A percentile compares a stretch with the other conserved stretches of the same genome.
phyloP scores from a whole-genome alignment of 805 yeast genomes.

The Torulaspora maleeae region DNA sequence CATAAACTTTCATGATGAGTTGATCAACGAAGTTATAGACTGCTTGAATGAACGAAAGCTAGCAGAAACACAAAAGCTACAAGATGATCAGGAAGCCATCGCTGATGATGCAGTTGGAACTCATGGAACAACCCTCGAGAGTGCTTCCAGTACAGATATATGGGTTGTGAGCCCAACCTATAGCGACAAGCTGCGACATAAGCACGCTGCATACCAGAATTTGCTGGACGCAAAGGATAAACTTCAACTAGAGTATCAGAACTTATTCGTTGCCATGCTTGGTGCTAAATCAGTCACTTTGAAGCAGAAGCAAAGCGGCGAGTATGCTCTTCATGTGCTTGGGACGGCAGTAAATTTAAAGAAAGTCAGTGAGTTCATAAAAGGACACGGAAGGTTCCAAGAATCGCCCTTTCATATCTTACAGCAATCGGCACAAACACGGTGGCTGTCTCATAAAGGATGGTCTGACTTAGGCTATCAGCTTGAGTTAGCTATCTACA shows the following conservation, averaged over 20 bases:
- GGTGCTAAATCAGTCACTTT: conserved; percentile 35
- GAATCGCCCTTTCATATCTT: conserved; percentile 28
- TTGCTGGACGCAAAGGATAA: conserved; percentile 28
- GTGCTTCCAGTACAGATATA: conserved; percentile 10
- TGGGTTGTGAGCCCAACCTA: conserved; percentile 37
- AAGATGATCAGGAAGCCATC: conserved; percentile 17
- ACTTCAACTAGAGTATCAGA: conserved; percentile 32
- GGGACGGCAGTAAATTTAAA: conserved; percentile 35
- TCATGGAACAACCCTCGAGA: conserved; percentile 4
- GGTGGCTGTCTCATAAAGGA: conserved; percentile 44
- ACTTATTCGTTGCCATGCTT: conserved; percentile 25
- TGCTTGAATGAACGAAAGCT: conserved; percentile 41
- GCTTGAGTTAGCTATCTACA: conserved; percentile 42
- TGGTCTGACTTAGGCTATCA: conserved; percentile 51
- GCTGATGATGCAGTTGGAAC: neutral
- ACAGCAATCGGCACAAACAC: conserved; percentile 41
- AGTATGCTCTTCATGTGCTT: conserved; percentile 47
- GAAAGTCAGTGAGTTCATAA: conserved; percentile 21
- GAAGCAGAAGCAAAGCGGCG: conserved; percentile 41
- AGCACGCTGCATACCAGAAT: conserved; percentile 36
- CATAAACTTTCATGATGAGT: conserved; percentile 38
- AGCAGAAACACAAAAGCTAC: conserved; percentile 21
- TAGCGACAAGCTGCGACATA: conserved; percentile 29
- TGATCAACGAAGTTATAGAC: conserved; percentile 42
- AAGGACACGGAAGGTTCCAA: conserved; percentile 10